Evolutionary conservation across 2,329 filamentous ascomycete species (phyloP).

Genomic region (Thielaviopsis euricoi): DNA sequence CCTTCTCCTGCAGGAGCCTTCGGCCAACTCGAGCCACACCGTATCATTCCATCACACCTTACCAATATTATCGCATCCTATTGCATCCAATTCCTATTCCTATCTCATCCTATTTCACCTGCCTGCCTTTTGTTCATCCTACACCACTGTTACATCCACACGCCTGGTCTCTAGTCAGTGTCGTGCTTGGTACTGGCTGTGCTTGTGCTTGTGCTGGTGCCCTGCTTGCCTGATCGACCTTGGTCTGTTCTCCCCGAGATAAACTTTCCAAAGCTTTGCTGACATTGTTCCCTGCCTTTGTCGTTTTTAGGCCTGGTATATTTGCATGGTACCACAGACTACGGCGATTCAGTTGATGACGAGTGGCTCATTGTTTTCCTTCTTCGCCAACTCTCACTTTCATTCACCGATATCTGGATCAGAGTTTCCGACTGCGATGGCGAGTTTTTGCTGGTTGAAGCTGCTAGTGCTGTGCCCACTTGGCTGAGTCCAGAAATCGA

Average conservation of each 20-base stretch:
- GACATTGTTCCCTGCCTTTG: neutral
- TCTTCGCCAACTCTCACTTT: constrained; percentile 61
- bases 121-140: neutral
- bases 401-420: constrained; percentile 61
- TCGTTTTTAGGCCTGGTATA: constrained; percentile 31
- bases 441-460: constrained; percentile 89
- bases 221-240: neutral
- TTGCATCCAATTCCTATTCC: neutral
- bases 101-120: neutral
- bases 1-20: neutral
- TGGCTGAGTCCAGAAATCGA: constrained; percentile 91
- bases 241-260: neutral
- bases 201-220: neutral
- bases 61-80: neutral
- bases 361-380: constrained; percentile 95
- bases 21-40: neutral
- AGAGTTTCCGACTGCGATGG: constrained; percentile 77
- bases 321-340: constrained; percentile 65
- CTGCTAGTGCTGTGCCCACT: constrained; percentile 67
- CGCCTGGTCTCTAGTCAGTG: neutral
- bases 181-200: too few relatives aligned
- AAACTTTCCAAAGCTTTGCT: neutral
- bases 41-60: neutral
- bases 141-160: neutral
- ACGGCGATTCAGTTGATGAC: constrained; percentile 87